Base-by-base conservation (phyloP, 2,329 filamentous ascomycete species). In the Penicillium hordei region DNA sequence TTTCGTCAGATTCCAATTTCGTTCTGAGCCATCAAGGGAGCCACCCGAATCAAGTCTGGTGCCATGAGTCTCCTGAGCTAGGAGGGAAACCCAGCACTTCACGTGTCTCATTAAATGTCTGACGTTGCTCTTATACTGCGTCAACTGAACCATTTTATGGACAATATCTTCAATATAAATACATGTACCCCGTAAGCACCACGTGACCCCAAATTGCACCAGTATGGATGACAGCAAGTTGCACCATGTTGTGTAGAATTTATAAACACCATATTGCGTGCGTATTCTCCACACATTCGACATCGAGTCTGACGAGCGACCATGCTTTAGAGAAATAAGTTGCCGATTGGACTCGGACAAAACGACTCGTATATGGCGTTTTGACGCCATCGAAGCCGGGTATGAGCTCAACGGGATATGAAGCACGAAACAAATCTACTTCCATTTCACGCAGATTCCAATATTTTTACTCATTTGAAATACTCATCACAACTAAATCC, bases 371-470 rank as follows among this genome's bases (percentile, higher is more conserved):
- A 8, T 10, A 45, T 45, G 17, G 40, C 17, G 4, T 27, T 23
- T 48, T 55, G 52, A 54, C 52, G 44, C 52, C 21, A 55, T 49
- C 44, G 27, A 17, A 6, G 19, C 15, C 36, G 9, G 6, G 7
- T 55, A 48, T 55, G 52, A 54, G 44, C 23, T 48, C 33, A 48
- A 31, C 44, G 13, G 34, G n/a, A 13, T 48, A 40, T 31, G 39
- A 31, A 44, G 19, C 25, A 25, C 12, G 3, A n/a, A n/a, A n/a
- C 2, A 15, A 17, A 7, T 15, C 7, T 40, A 51, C 25, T 42
- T 21, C 13, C 1, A 39, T 15, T 44, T 44, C 25, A 27, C 5
- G 5, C 5, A 19, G 3, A 27, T 38, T 17, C 5, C 9, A 27
- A 19, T 5, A 3, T 2, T 8, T 7, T 49, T 19, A 38, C 5